These are phyloP conservation scores for Tulasnella sp. DNA, from an alignment of 768 basidiomycete genomes.

Conservation along the genomic window DNA sequence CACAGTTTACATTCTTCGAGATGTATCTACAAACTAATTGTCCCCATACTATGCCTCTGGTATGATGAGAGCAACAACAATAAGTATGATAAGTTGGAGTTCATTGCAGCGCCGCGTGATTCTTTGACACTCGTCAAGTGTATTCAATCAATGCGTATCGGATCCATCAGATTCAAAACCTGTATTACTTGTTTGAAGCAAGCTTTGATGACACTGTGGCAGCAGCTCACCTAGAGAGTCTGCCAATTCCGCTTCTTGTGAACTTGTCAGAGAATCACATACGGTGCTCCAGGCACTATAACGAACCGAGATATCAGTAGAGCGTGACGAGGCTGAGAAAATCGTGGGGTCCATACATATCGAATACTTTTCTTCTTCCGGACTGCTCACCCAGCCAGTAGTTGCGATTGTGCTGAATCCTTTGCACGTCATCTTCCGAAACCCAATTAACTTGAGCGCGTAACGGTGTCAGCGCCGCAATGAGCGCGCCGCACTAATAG, in stretches of 20 bases:
- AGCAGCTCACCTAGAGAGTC: slow-evolving; percentile 51
- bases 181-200: too few species aligned
- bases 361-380: slow-evolving; percentile 68
- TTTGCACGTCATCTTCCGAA: slow-evolving; percentile 54
- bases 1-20: too few species aligned
- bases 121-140: too few species aligned
- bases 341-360: slow-evolving; percentile 39
- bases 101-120: too few species aligned
- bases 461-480: slow-evolving; percentile 45
- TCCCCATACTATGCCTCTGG: too few species aligned
- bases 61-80: too few species aligned
- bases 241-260: slow-evolving; percentile 47
- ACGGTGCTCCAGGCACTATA: slow-evolving; percentile 61
- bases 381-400: slow-evolving; percentile 73
- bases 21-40: too few species aligned
- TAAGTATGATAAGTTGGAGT: too few species aligned
- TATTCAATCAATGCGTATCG: too few species aligned
- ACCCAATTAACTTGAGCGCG: slow-evolving; percentile 54
- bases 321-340: background rate
- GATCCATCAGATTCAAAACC: too few species aligned
- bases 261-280: slow-evolving; percentile 52
- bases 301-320: background rate
- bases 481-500: slow-evolving; percentile 37
- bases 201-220: too few species aligned
- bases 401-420: slow-evolving; percentile 59